Percentiles rank a stretch among this genome's conserved stretches.
phyloP scores from a whole-genome alignment of 768 basidiomycete species.

The Trametes maxima region DNA sequence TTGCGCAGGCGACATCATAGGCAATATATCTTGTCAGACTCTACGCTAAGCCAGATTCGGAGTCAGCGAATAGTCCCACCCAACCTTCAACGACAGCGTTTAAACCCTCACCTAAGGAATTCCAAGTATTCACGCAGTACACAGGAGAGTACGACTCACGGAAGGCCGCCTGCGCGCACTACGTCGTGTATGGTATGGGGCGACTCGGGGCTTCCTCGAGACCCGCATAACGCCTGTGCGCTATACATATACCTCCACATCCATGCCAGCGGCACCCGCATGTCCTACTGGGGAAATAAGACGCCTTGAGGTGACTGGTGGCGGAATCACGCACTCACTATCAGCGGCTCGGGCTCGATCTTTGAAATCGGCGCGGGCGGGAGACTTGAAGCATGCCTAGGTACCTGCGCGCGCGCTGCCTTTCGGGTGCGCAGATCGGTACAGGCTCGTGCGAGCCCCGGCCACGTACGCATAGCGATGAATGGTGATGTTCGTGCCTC shows the following conservation, averaged over 20 bases:
- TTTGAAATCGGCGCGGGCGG: conserved; percentile 5
- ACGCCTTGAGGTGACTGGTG: not conserved
- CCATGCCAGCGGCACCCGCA: not conserved
- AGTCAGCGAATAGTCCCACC: not conserved
- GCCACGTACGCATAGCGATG: too few species aligned
- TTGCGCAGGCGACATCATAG: not conserved
- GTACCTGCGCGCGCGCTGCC: not conserved
- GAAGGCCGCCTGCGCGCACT: too few species aligned
- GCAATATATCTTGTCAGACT: not conserved
- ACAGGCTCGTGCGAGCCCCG: too few species aligned
- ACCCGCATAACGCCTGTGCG: not conserved
- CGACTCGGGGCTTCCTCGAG: not conserved
- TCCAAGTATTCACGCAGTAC: too few species aligned
- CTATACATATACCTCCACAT: conserved; percentile 10
- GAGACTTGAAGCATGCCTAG: not conserved
- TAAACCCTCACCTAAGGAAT: too few species aligned
- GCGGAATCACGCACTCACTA: conserved; percentile 7
- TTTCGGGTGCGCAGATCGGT: too few species aligned
- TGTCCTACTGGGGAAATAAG: not conserved
- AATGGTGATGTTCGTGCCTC: too few species aligned
- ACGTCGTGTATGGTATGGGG: too few species aligned
- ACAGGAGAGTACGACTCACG: too few species aligned
- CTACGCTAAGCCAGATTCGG: not conserved
- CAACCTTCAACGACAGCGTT: not conserved
- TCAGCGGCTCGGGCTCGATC: not conserved